A percentile compares a stretch with the other conserved stretches of the same genome.
Evolutionary conservation across 2,329 filamentous ascomycete species (phyloP).

Genomic region (Sarocladium strictum): DNA sequence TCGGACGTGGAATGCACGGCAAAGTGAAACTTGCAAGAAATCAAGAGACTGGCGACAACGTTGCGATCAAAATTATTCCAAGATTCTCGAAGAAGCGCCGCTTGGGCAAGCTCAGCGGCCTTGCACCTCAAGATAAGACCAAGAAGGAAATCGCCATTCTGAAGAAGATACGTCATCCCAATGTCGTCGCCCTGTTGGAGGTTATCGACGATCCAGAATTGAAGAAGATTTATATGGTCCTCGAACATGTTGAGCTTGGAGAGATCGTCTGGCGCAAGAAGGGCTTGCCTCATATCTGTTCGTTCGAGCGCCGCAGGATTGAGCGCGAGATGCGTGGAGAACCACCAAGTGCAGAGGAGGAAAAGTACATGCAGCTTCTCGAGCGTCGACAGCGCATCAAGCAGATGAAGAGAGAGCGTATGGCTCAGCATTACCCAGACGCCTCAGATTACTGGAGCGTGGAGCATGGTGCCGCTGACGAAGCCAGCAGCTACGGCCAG

Average conservation of each 20-base stretch:
- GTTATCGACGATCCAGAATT: constrained; percentile 95
- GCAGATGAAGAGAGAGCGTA: constrained; percentile 50
- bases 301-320: constrained; percentile 74
- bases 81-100: constrained; percentile 90
- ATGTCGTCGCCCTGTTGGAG: constrained; percentile 90
- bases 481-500: constrained; percentile 35
- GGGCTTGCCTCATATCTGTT: constrained; percentile 74
- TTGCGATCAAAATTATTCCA: constrained; percentile 98
- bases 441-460: constrained; percentile 74
- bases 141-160: constrained; percentile 97
- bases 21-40: constrained; percentile 95
- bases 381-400: constrained; percentile 54
- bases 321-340: constrained; percentile 64
- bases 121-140: constrained; percentile 67
- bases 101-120: constrained; percentile 71
- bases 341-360: constrained; percentile 52
- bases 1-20: constrained; percentile 91
- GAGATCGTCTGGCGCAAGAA: constrained; percentile 93
- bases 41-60: constrained; percentile 66
- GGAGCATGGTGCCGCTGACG: constrained; percentile 63
- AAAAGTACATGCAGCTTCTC: constrained; percentile 53
- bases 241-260: constrained; percentile 90
- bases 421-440: constrained; percentile 41
- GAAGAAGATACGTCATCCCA: constrained; percentile 97
- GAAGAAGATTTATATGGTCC: constrained; percentile 96